These are phyloP conservation scores for Rosa chinensis DNA, from an alignment of 306 rosid genomes.

Conservation along the genomic window DNA sequence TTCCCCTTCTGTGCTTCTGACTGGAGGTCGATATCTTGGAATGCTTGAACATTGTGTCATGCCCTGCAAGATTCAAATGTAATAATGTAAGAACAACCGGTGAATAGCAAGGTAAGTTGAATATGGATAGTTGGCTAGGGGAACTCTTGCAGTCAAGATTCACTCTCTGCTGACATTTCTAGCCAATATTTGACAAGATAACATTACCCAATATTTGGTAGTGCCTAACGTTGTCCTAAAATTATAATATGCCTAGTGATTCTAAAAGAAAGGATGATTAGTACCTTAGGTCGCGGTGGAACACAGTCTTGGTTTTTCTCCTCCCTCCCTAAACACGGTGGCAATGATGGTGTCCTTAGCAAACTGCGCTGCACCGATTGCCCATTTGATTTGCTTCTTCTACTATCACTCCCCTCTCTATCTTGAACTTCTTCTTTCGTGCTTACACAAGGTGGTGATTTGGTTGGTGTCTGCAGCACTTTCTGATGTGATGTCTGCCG, in stretches of 20 bases:
- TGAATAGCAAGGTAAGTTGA: too few relatives aligned
- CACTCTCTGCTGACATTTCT: background rate
- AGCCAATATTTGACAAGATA: background rate
- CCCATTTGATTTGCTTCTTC: constrained; percentile 11
- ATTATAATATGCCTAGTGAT: background rate
- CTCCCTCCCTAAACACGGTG: constrained; percentile 25
- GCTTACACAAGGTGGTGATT: constrained; percentile 43
- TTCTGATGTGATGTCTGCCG: constrained; percentile 35
- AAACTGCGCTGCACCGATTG: constrained; percentile 15
- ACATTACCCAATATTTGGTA: background rate
- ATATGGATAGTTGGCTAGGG: too few relatives aligned
- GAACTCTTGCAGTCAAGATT: background rate
- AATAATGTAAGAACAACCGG: background rate
- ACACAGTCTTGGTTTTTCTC: constrained; percentile 9
- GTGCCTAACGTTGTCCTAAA: background rate
- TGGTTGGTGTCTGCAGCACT: constrained; percentile 38
- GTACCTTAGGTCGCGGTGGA: constrained; percentile 14
- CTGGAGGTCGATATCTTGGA: constrained; percentile 41
- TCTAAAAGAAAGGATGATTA: background rate
- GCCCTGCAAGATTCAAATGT: constrained; percentile 20
- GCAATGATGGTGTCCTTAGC: constrained; percentile 48
- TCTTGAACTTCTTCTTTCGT: constrained; percentile 44
- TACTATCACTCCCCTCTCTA: constrained; percentile 13
- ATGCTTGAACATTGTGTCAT: constrained; percentile 45
- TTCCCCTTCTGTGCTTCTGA: constrained; percentile 31